Conservation (phyloP, 352 stramenopile genomes). For the Plasmopara halstedii region DNA sequence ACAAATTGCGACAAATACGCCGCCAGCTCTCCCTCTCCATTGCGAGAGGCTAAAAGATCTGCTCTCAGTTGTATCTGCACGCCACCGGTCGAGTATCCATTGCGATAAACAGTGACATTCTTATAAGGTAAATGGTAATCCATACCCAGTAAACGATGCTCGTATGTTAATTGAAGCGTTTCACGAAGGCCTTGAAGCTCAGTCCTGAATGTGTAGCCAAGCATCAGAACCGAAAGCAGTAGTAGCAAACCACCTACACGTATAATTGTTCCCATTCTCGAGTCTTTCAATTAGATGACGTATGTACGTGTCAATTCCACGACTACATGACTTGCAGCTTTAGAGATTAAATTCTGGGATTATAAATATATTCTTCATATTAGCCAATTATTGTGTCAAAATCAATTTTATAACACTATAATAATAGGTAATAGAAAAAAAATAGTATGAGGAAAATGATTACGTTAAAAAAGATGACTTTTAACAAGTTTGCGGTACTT, state of each 20-base stretch:
- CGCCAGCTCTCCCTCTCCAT: constrained; percentile 39
- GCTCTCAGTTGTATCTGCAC: constrained; percentile 63
- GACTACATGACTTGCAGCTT: too few relatives aligned
- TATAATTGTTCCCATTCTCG: constrained; percentile 42
- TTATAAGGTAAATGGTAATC: constrained; percentile 34
- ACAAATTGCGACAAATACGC: constrained; percentile 80
- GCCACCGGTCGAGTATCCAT: constrained; percentile 68
- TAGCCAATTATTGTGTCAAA: too few relatives aligned
- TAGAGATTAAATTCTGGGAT: too few relatives aligned
- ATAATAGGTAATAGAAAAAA: too few relatives aligned
- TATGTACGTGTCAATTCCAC: too few relatives aligned
- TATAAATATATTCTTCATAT: too few relatives aligned
- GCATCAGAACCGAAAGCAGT: constrained; percentile 28
- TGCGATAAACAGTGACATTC: constrained; percentile 70
- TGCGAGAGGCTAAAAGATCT: constrained; percentile 45
- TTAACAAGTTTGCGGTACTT: constrained; percentile 86
- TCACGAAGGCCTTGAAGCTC: constrained; percentile 32
- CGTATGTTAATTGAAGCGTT: constrained; percentile 58
- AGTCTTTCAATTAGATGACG: too few relatives aligned
- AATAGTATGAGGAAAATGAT: too few relatives aligned
- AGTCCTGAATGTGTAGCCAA: constrained; percentile 47
- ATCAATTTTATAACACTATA: too few relatives aligned
- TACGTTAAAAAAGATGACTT: constrained; percentile 69
- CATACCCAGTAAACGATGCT: constrained; percentile 41
- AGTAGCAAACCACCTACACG: constrained; percentile 37